Conservation (phyloP, 2,329 filamentous ascomycete species). For the Penicillium sp. region DNA sequence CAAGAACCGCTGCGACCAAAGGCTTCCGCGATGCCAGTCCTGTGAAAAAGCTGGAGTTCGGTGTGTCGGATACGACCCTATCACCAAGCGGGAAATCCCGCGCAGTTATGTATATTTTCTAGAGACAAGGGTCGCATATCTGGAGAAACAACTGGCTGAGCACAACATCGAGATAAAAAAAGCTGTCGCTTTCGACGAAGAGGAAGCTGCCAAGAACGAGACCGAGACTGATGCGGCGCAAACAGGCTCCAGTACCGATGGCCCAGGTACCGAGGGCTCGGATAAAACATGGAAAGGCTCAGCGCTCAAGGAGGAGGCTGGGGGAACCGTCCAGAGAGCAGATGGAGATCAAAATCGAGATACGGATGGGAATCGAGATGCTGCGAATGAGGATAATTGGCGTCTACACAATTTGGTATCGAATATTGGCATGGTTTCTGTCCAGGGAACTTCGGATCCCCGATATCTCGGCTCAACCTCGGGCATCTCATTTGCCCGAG, state of each 20-base stretch:
- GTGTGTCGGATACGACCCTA: constrained; percentile 94
- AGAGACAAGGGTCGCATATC: constrained; percentile 80
- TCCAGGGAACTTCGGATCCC: constrained; percentile 76
- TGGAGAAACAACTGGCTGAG: constrained; percentile 73
- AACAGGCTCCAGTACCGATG: constrained; percentile 24
- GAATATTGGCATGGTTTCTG: constrained; percentile 74
- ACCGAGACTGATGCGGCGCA: constrained; percentile 32
- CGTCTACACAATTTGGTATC: constrained; percentile 68
- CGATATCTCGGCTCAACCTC: constrained; percentile 82
- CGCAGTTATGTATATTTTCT: constrained; percentile 93
- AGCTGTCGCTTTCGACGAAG: constrained; percentile 67
- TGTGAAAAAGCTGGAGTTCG: constrained; percentile 91
- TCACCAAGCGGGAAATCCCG: constrained; percentile 93
- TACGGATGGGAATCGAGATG: constrained; percentile 41
- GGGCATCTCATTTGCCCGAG: constrained; percentile 89
- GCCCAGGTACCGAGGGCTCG: constrained; percentile 19
- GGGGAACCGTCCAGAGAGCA: constrained; percentile 17
- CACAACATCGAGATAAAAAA: constrained; percentile 74
- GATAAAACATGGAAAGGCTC: constrained; percentile 22
- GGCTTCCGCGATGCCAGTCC: constrained; percentile 83
- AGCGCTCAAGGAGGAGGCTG: constrained; percentile 31
- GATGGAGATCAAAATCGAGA: constrained; percentile 29
- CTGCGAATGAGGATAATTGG: constrained; percentile 61
- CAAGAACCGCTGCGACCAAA: constrained; percentile 95
- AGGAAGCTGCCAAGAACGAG: constrained; percentile 40